These are phyloP conservation scores for Solanum sejunctum DNA, from an alignment of 257 asterid genomes.

Conservation along the genomic window DNA sequence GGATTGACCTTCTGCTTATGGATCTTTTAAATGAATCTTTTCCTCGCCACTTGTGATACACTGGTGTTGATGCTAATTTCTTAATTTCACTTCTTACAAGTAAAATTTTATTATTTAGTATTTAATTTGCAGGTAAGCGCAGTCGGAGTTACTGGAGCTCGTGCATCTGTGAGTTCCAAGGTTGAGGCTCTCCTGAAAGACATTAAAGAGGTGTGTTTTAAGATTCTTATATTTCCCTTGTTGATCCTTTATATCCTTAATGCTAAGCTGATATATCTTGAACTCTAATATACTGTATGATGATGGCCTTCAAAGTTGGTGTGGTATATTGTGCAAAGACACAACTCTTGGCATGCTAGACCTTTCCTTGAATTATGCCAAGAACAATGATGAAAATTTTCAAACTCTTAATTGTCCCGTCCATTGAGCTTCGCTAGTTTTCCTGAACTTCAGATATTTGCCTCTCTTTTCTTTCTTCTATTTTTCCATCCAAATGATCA, in stretches of 20 bases:
- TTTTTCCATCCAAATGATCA: background rate
- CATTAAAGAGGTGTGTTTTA: slow-evolving; percentile 55
- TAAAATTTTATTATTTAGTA: background rate
- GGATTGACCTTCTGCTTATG: background rate
- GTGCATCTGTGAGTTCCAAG: slow-evolving; percentile 49
- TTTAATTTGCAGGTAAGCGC: slow-evolving; percentile 51
- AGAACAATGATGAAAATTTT: background rate
- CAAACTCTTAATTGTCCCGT: background rate
- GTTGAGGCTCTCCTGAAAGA: slow-evolving; percentile 65
- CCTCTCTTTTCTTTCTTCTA: background rate
- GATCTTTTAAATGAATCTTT: background rate
- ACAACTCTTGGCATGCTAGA: background rate
- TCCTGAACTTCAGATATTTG: background rate
- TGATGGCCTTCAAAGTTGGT: background rate
- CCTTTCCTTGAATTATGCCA: background rate
- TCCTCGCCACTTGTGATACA: background rate
- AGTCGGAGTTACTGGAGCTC: slow-evolving; percentile 88
- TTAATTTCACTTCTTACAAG: background rate
- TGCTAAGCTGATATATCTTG: background rate
- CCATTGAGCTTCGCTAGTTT: background rate
- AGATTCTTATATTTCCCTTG: background rate
- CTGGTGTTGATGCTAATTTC: background rate
- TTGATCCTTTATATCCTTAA: background rate
- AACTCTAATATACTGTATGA: background rate
- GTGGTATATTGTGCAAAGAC: background rate